Evolutionary conservation across 331 rosid genomes (phyloP).

Genomic region (Phaseolus coccineus): DNA sequence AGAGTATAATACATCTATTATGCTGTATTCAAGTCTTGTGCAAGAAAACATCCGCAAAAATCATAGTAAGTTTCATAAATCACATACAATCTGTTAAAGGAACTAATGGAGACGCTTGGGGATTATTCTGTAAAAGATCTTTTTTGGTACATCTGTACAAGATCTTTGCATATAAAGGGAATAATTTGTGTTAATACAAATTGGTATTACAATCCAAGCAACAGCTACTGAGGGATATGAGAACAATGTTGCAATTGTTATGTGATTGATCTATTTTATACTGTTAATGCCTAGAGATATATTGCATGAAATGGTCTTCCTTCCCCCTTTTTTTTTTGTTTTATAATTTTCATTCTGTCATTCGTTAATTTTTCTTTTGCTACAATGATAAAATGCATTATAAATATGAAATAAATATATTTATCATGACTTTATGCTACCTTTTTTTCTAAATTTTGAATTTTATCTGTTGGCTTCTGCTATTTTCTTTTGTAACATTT

Average conservation of each 20-base stretch:
- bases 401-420: constrained; percentile 9
- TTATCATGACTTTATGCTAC: not conserved
- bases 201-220: constrained; percentile 10
- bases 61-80: not conserved
- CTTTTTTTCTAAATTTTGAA: not conserved
- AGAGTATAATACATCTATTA: not conserved
- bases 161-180: not conserved
- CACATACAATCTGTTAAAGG: not conserved
- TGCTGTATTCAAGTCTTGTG: not conserved
- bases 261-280: not conserved
- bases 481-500: not conserved
- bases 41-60: constrained; percentile 7
- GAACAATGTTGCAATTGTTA: not conserved
- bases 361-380: not conserved
- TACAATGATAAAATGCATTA: not conserved
- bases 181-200: not conserved
- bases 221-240: not conserved
- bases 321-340: not conserved
- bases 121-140: not conserved
- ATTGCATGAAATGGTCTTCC: not conserved
- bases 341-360: not conserved
- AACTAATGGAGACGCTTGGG: constrained; percentile 11
- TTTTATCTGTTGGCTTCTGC: not conserved
- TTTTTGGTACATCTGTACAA: not conserved
- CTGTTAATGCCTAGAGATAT: not conserved